phyloP scores from a whole-genome alignment of 768 basidiomycete genomes.

The Tubosaeta sp. region DNA sequence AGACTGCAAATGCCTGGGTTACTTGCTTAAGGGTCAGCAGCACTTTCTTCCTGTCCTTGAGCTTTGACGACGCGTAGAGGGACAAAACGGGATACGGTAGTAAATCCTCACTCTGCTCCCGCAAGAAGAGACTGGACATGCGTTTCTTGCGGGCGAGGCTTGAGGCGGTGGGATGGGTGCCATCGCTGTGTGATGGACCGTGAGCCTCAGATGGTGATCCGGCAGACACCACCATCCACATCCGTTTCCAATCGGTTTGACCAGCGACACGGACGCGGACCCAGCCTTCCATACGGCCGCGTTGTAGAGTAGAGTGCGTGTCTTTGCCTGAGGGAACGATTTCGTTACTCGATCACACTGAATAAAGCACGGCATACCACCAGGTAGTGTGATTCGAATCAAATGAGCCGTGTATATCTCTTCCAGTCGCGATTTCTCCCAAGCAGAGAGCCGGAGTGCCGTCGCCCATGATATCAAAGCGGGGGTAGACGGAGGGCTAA shows the following conservation, averaged over 20 bases:
- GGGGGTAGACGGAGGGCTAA: conserved; percentile 73
- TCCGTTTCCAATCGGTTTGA: conserved; percentile 93
- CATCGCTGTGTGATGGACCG: conserved; percentile 25
- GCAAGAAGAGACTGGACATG: conserved; percentile 60
- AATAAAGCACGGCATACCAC: conserved; percentile 30
- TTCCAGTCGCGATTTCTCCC: conserved; percentile 93
- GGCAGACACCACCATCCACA: conserved; percentile 76
- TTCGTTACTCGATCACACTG: conserved; percentile 27
- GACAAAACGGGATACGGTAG: conserved; percentile 42
- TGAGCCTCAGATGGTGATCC: conserved; percentile 31
- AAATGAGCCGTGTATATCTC: conserved; percentile 98
- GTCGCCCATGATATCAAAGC: conserved; percentile 87
- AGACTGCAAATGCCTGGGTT: conserved; percentile 89
- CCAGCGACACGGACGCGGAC: conserved; percentile 88
- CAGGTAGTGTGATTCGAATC: conserved; percentile 68
- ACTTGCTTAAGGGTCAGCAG: conserved; percentile 65
- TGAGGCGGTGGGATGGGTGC: conserved; percentile 22
- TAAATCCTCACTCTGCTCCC: conserved; percentile 39
- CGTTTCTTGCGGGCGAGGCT: conserved; percentile 42
- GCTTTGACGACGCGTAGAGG: conserved; percentile 60
- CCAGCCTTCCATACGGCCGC: conserved; percentile 87
- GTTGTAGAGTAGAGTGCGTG: conserved; percentile 58
- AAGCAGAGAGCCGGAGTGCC: conserved; percentile 82
- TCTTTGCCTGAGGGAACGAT: conserved; percentile 35
- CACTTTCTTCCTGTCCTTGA: conserved; percentile 70